Evolutionary conservation across 2,329 filamentous ascomycete species (phyloP), one percentile per base, ranked within the genome.

Genomic region (Trichoderma sp.): DNA sequence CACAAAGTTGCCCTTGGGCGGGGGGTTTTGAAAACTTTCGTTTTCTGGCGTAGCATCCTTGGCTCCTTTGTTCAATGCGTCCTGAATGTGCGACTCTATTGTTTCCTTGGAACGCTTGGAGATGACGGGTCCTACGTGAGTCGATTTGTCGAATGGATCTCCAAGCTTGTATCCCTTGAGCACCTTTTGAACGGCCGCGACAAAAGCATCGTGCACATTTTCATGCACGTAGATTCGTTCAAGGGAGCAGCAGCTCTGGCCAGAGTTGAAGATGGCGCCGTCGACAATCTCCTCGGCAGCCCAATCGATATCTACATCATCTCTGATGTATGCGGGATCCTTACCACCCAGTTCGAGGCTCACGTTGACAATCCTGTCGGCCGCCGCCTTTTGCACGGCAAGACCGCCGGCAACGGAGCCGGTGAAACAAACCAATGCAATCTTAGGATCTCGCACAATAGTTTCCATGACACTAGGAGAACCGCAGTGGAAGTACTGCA

Each of bases 241-340:
- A 64, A 98, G 84, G 27, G 93, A 92, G 80, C 94, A 98, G 84
- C 94, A 98, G 77, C 93, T 97, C 83, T 98, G 94, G n/a, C 94
- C 94, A 61, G 94, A 97, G 82, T 98, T 98, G 85, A 98, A 98
- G 67, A 98, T 84, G n/a, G 93, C 90, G 22, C 94, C 94, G 73
- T 98, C 94, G 15, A 98, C 93, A 74, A 98, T 95, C 80, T 97
- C 93, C 72, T 92, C 93, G 0, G 94, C 94, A 0, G 91, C 94
- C 94, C 94, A 97, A 57, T 88, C 88, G 57, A 97, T 80, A 76
- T 98, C 93, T 1, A 97, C 93, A 74, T 98, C 94, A 7, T 83
- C 83, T 69, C 94, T 86, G 65, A 98, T 85, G 75, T 97, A 98
- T 27, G 94, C 94, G 5, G 94, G 92, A 77, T 98, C 94, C 77